Evolutionary conservation across 1,284 basidiomycete genomes (phyloP).

Genomic region (Rhodotorula sp.): DNA sequence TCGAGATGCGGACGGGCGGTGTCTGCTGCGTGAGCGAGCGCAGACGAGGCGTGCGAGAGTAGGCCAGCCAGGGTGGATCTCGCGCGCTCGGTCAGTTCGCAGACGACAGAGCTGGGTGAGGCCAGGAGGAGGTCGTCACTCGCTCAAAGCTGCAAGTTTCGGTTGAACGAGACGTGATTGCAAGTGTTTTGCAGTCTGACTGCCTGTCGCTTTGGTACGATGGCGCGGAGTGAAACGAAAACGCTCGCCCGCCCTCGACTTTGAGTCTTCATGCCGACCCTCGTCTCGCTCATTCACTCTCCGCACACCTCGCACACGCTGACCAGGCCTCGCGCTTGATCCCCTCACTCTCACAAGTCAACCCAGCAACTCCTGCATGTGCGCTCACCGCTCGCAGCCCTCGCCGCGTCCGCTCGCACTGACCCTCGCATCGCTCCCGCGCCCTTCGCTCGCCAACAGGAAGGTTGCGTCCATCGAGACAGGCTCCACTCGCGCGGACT

Average conservation of each 20-base stretch:
- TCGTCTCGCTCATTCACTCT: neutral
- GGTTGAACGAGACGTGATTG: too few species aligned
- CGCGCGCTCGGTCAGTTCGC: too few species aligned
- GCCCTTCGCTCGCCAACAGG: neutral
- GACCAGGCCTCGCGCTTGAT: neutral
- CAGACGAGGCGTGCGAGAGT: neutral
- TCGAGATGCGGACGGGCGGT: neutral
- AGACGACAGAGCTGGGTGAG: too few species aligned
- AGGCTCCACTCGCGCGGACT: conserved; percentile 10
- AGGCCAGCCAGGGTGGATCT: conserved; percentile 12
- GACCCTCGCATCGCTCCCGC: neutral
- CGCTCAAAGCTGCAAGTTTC: too few species aligned
- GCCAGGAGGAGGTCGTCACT: too few species aligned
- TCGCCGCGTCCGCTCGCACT: neutral
- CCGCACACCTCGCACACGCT: too few species aligned
- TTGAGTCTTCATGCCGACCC: neutral
- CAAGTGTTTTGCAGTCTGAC: too few species aligned
- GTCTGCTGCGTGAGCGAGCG: neutral
- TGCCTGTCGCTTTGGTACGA: too few species aligned
- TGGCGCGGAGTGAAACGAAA: too few species aligned
- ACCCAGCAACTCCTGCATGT: neutral
- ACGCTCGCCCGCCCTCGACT: neutral
- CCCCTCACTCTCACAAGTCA: neutral
- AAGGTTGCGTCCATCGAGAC: neutral
- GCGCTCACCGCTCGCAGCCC: neutral